Conservation (phyloP, 73 alveolate genomes). For the Durusdinium trenchii region DNA sequence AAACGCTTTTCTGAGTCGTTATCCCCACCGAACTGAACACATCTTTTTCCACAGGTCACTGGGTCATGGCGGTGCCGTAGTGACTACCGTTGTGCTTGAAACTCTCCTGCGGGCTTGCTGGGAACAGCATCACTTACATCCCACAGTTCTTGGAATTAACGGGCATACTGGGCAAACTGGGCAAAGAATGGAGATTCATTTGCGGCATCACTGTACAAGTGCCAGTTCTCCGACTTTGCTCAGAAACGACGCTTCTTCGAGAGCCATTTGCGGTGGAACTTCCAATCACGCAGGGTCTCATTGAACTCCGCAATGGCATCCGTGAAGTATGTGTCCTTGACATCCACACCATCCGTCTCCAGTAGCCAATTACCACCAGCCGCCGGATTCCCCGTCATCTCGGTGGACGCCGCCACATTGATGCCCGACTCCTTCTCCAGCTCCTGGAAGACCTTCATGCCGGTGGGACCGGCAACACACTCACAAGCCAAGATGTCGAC, state of each 20-base stretch:
- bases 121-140: no score
- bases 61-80: no score
- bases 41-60: no score
- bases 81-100: no score
- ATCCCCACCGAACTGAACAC: no score
- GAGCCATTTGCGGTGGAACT: conserved; percentile 22
- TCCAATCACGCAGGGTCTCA: conserved; percentile 45
- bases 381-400: conserved; percentile 17
- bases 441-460: conserved; percentile 71
- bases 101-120: no score
- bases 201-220: no score
- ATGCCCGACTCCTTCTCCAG: conserved; percentile 21
- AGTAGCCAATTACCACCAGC: conserved; percentile 73
- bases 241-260: neutral
- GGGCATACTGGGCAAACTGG: no score
- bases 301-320: conserved; percentile 28
- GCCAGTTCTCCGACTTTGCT: no score
- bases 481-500: conserved; percentile 87
- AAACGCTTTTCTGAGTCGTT: no score
- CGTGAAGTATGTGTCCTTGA: conserved; percentile 41
- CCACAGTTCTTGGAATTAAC: no score
- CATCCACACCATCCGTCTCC: conserved; percentile 74
- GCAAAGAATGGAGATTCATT: no score
- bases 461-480: conserved; percentile 59
- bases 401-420: conserved; percentile 70